These are phyloP conservation scores for Triticum monococcum DNA, from an alignment of 176 grass and related monocot species.

Conservation along the genomic window DNA sequence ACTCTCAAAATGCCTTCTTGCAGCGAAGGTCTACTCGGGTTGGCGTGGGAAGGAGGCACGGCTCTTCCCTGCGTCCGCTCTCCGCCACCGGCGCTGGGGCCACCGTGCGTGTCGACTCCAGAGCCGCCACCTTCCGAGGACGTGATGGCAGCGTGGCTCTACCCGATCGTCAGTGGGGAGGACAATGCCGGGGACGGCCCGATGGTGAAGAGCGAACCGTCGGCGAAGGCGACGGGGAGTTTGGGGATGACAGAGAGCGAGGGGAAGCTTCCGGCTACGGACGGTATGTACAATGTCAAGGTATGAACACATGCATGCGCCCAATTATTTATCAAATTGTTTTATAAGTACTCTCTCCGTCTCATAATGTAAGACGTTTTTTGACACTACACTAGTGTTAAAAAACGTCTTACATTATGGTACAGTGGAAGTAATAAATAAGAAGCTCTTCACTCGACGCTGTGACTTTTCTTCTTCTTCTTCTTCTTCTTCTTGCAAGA, in stretches of 20 bases:
- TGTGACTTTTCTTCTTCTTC: background rate
- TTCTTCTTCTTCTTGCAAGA: background rate
- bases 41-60: background rate
- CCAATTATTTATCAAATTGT: too few relatives aligned
- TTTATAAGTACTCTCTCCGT: background rate
- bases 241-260: background rate
- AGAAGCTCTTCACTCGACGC: background rate
- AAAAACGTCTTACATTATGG: too few relatives aligned
- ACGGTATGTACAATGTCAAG: background rate
- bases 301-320: background rate
- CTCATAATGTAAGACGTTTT: too few relatives aligned
- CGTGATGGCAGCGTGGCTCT: constrained; percentile 1
- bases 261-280: background rate
- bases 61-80: background rate
- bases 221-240: background rate
- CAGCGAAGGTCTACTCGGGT: background rate
- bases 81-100: too few relatives aligned
- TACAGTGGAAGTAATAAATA: too few relatives aligned
- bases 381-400: too few relatives aligned
- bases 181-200: background rate
- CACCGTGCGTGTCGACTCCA: background rate
- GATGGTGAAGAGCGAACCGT: background rate
- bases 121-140: background rate
- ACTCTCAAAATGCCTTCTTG: background rate
- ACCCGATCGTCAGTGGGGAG: background rate